Conservation (phyloP, 768 basidiomycete genomes). For the Trametes villosa region DNA sequence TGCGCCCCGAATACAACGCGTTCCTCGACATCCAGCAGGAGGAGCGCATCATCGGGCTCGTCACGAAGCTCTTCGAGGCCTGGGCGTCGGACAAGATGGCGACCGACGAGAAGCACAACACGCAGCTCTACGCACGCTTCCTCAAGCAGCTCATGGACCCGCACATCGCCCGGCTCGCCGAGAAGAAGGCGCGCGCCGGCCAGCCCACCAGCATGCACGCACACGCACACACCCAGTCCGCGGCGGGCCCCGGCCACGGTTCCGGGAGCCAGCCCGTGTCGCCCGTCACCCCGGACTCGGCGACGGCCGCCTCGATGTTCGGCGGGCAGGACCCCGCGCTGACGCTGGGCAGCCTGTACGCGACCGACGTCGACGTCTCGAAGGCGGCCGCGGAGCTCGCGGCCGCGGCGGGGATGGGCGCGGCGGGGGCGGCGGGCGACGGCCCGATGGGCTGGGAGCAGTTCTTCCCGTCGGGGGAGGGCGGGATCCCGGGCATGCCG, state of each 20-base stretch:
- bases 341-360: conserved; percentile 12
- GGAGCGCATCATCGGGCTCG: conserved; percentile 29
- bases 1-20: conserved; percentile 52
- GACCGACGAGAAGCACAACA: conserved; percentile 26
- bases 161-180: conserved; percentile 19
- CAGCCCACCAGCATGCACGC: neutral
- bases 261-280: conserved; percentile 1
- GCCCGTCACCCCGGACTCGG: conserved; percentile 8
- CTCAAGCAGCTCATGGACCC: conserved; percentile 27
- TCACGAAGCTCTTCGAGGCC: conserved; percentile 25
- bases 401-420: conserved; percentile 9
- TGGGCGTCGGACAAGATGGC: conserved; percentile 24
- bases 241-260: neutral
- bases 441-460: conserved; percentile 11
- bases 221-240: neutral
- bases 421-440: neutral
- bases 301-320: conserved; percentile 3
- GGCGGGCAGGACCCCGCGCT: conserved; percentile 1
- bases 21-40: conserved; percentile 41
- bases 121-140: conserved; percentile 30
- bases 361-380: conserved; percentile 20
- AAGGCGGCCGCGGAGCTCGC: conserved; percentile 18
- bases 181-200: conserved; percentile 1
- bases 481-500: neutral
- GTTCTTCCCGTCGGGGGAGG: conserved; percentile 3